A percentile compares a stretch with the other conserved stretches of the same genome.
Conservation (phyloP, 2,329 filamentous ascomycete genomes). For the Nigrograna mackinnonii region DNA sequence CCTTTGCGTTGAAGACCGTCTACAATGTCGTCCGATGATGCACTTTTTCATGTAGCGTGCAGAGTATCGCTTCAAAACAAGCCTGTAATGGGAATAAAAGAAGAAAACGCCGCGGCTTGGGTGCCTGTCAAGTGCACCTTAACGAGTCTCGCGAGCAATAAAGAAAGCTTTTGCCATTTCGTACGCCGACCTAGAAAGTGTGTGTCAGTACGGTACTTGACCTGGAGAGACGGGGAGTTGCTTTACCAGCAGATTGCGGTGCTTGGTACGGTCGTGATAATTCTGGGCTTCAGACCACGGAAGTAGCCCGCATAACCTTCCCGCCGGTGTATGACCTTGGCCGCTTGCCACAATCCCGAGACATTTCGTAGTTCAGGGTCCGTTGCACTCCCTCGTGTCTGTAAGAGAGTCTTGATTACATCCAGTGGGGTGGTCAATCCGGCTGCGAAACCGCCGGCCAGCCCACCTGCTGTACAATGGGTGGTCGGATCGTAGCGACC, state of each 20-base stretch:
- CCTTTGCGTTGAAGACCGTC: not conserved
- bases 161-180: constrained; percentile 72
- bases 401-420: constrained; percentile 96
- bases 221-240: constrained; percentile 25
- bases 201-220: constrained; percentile 12
- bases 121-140: not conserved
- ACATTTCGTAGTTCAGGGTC: constrained; percentile 84
- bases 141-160: constrained; percentile 45
- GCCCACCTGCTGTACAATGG: constrained; percentile 88
- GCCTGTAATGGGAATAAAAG: not conserved
- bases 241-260: constrained; percentile 99
- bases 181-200: constrained; percentile 60
- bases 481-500: constrained; percentile 90
- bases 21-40: not conserved
- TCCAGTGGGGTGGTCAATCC: constrained; percentile 95
- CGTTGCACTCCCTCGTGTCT: constrained; percentile 83
- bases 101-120: not conserved
- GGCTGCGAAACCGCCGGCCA: constrained; percentile 91
- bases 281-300: constrained; percentile 85
- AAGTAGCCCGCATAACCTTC: constrained; percentile 89
- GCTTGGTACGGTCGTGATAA: constrained; percentile 97
- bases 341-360: constrained; percentile 79
- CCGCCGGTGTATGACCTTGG: constrained; percentile 77
- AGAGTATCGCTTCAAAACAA: not conserved
- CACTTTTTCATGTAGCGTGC: not conserved